Conservation (phyloP, 371 early-diverging fungal species). For the Circinella umbellata region DNA sequence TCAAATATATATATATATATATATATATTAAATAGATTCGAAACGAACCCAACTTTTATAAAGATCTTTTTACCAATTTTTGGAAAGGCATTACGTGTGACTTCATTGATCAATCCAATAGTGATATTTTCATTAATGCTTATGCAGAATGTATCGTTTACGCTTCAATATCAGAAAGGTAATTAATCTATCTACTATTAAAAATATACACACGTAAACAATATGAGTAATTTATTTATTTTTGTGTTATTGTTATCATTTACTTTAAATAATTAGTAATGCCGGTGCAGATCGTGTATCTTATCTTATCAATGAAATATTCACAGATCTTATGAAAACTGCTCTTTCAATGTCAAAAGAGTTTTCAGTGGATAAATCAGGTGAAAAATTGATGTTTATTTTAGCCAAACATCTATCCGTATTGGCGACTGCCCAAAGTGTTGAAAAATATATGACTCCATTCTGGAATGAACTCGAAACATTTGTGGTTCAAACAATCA, state of each 20-base stretch:
- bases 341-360: conserved; percentile 26
- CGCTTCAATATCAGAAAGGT: conserved; percentile 56
- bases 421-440: conserved; percentile 26
- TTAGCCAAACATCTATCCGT: conserved; percentile 35
- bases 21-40: conserved; percentile 8
- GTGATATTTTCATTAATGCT: conserved; percentile 60
- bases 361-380: conserved; percentile 30
- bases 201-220: neutral
- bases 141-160: conserved; percentile 67
- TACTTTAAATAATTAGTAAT: neutral
- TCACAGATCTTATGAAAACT: conserved; percentile 23
- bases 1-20: too few relatives aligned
- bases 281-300: neutral
- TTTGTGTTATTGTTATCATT: too few relatives aligned
- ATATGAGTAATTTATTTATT: neutral
- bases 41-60: conserved; percentile 44
- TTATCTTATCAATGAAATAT: conserved; percentile 10
- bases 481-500: conserved; percentile 29
- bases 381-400: conserved; percentile 23
- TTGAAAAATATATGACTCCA: conserved; percentile 11
- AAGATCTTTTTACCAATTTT: conserved; percentile 66
- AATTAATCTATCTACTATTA: neutral
- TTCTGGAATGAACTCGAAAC: conserved; percentile 33
- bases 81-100: conserved; percentile 68
- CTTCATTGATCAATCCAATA: conserved; percentile 57